These are phyloP conservation scores for Dendrobium catenatum DNA, from an alignment of 106 monocot species.

Conservation along the genomic window DNA sequence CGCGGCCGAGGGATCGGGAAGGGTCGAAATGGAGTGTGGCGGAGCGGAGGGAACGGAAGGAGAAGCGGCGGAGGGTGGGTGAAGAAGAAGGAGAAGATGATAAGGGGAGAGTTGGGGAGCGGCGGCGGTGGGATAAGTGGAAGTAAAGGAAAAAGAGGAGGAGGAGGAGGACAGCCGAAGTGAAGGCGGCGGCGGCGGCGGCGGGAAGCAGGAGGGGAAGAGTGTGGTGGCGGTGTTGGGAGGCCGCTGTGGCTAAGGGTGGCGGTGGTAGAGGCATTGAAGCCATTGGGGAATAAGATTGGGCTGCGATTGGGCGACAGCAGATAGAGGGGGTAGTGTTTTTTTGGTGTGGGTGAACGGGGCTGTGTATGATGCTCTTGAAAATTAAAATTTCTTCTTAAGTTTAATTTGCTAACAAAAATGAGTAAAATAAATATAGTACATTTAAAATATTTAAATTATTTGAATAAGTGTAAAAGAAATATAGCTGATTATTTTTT, in stretches of 20 bases:
- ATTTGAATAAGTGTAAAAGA: too few species aligned
- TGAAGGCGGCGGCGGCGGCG: background rate
- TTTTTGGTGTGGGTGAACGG: too few species aligned
- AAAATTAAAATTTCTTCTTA: too few species aligned
- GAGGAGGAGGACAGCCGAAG: background rate
- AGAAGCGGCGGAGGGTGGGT: slow-evolving; percentile 8
- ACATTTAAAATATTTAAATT: too few species aligned
- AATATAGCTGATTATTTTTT: too few species aligned
- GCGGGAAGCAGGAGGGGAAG: background rate
- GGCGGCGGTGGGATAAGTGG: background rate
- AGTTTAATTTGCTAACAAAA: too few species aligned
- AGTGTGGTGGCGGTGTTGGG: background rate
- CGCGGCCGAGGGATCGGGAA: slow-evolving; percentile 36
- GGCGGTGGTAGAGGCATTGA: background rate
- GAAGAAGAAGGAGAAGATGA: slow-evolving; percentile 1
- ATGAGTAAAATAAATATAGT: too few species aligned
- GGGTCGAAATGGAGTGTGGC: slow-evolving; percentile 15
- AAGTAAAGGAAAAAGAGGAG: background rate
- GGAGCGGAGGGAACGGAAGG: slow-evolving; percentile 10
- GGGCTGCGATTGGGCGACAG: background rate
- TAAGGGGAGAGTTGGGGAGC: slow-evolving; percentile 1
- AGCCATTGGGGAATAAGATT: background rate
- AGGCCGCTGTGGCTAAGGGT: background rate
- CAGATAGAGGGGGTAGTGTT: background rate
- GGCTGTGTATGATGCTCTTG: too few species aligned